Base-by-base conservation (phyloP, 1,284 basidiomycete genomes). In the Schizopora paradoxa region DNA sequence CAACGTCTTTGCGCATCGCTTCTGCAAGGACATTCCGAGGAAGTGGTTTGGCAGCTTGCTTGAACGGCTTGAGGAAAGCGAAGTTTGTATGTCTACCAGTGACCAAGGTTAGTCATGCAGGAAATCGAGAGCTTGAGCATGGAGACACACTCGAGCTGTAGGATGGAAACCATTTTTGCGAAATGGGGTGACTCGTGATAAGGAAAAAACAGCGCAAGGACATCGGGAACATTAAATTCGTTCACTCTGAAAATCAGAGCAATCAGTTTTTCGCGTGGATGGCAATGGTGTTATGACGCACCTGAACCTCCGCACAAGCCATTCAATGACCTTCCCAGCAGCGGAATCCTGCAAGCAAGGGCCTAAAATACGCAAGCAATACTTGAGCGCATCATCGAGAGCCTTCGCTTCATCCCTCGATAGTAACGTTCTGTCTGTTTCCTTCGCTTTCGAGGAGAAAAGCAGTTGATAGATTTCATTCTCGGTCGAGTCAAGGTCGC, bases 121-220 rank as follows among this genome's bases (percentile, higher is more conserved):
- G 2, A 21, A 10, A 33, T 23, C 6, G 23, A 16, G 18, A 40
- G 18, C 28, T 51, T 45, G 13, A 50, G 32, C 25, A 51, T 21
- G 35, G 37, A 33, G 11, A 65, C 79, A 18, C 54, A 87, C 82
- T 75, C 72, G 43, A 96, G 73, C 54, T 86, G 80, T 48, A 92
- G 68, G 56, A 97, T 93, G 3, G 86, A 83, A 32, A 96, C 72
- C 76, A 98, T 90, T 61, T 95, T 94, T 6, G 86, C 78, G 63
- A 99, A 99, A 61, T 98, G 93, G 0, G 88, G 84, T 2, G 95
- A 91, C 55, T 93, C 90, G 59, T 98, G 92, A 61, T 95, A 98
- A 0, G 96, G 96, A 22, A 98, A 66, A 65, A 98, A 98, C 14
- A 91, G 71, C 10, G 82, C 69, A 5, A 99, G 72, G 16, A 94